These are phyloP conservation scores for Aspergillus avenaceus DNA, from an alignment of 495 filamentous ascomycete species.

Conservation along the genomic window DNA sequence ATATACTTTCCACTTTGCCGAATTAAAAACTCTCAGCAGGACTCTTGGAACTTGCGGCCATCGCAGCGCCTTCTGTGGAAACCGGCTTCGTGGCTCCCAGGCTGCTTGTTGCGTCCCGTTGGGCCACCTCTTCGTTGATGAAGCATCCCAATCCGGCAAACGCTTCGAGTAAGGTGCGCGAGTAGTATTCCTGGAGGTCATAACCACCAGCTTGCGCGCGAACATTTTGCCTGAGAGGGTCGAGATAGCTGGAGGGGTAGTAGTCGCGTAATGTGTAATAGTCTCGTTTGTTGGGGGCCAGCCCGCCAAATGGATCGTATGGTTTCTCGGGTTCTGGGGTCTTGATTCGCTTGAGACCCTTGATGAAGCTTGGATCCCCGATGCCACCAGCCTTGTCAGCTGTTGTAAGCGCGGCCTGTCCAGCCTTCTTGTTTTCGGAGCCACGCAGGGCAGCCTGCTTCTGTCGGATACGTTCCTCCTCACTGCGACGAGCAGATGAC, in stretches of 20 bases:
- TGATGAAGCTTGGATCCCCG: conserved; percentile 51
- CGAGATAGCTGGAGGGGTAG: conserved; percentile 65
- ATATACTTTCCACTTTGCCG: background rate
- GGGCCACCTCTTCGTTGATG: conserved; percentile 68
- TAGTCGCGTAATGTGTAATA: conserved; percentile 64
- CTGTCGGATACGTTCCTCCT: conserved; percentile 45
- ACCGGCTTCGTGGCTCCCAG: conserved; percentile 15
- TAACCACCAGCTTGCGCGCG: conserved; percentile 76
- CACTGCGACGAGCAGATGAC: conserved; percentile 48
- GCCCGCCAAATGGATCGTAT: conserved; percentile 85
- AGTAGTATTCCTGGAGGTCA: conserved; percentile 73
- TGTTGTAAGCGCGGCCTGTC: conserved; percentile 13
- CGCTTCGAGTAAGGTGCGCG: conserved; percentile 76
- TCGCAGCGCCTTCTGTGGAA: conserved; percentile 30
- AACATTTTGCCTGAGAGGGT: conserved; percentile 53
- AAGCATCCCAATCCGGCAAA: conserved; percentile 86
- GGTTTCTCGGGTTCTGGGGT: conserved; percentile 62
- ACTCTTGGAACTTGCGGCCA: conserved; percentile 18
- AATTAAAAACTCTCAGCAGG: conserved; percentile 1
- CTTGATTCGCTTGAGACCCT: conserved; percentile 67
- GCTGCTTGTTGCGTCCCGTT: conserved; percentile 28
- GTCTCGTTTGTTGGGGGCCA: conserved; percentile 57
- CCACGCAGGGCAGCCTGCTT: conserved; percentile 40
- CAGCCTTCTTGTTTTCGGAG: conserved; percentile 29
- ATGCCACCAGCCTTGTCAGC: conserved; percentile 19